Evolutionary conservation across 2,329 filamentous ascomycete genomes (phyloP), one percentile per base, ranked within the genome.

Genomic region (Xylaria digitata): DNA sequence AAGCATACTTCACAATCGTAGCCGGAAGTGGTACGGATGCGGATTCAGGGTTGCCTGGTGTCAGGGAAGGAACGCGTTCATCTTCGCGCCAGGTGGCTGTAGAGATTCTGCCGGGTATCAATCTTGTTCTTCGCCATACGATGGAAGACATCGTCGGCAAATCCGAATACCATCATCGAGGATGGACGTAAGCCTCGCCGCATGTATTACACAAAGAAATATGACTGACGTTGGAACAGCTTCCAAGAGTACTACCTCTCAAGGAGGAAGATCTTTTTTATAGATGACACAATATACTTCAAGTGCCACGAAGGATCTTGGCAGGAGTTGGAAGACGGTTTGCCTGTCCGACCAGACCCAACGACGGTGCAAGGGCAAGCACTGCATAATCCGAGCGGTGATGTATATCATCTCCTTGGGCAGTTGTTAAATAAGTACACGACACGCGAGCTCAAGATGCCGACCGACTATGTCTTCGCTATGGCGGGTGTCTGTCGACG

Each of bases 191-290:
- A 65, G 69, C 69, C 15, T 53, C 8, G 2, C n/a, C 30, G 8
- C n/a, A 34, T 48, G 9, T 13, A 23, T 42, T 30, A 11, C 9
- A 2, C 32, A 5, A 9, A n/a, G 40, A 37, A 42, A 49, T 23
- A 32, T 49, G 21, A 52, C 54, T 71, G 42, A 64, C 17, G 6
- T 15, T 15, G 6, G 2, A 48, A 30, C n/a, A 71, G 68, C 2
- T 72, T 72, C 48, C 68, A 72, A 48, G 68, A 71, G 58, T 72
- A 69, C 43, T 72, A 72, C 21, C 68, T 72, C n/a, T 72, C 69
- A 19, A 63, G 70, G 19, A 65, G 70, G 21, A 72, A 66, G 30
- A 52, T 72, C 37, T 58, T 71, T 15, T 72, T 72, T 45, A 56
- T 72, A 49, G 66, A 71, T 52, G 58, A 69, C 13, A 71, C 68